Base-by-base conservation (phyloP, 495 filamentous ascomycete genomes). In the Penicillium desertorum region DNA sequence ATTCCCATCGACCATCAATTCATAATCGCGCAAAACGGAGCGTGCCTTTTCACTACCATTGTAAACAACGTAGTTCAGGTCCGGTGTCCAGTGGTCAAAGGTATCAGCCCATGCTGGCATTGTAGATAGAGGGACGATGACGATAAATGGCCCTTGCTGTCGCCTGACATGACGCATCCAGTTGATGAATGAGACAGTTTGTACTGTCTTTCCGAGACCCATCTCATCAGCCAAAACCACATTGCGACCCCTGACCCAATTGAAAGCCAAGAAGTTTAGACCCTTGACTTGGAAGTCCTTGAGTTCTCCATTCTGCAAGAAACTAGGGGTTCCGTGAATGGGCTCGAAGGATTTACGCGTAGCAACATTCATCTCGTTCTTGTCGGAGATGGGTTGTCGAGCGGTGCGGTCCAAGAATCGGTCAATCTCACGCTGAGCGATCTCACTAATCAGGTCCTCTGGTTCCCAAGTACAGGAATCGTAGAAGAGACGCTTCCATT, bases 41-140 rank as follows among this genome's bases (percentile, higher is more conserved):
- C 94, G 88, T 7, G 95, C 84, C 25, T 83, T 81, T 66, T 91
- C 86, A 44, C 88, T 92, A 47, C 95, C 94, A 49, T 88, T 92
- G 72, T 98, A 98, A 44, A 96, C 89, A 51, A 99, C 89, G 72
- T 96, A 98, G 70, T 99, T 98, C 56, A 98, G 65, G 64, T 98
- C 94, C 0, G 94, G 94, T 5, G 94, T 87, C 94, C 94, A 99
- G 58, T 90, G 76, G 67, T 97, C 94, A 71, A 99, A 95, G 0
- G 94, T 99, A 61, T 98, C 95, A 9, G 90, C 92, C 94, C 94
- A 99, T 11, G 94, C 90, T 10, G 94, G 92, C 73, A 99, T 93
- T 17, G 95, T 96, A 20, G 92, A 96, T 27, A 98, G 79, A 3
- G 94, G 94, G 12, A 96, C 94, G 23, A 99, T 90, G 42, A 96